Percentiles rank a stretch among this genome's conserved stretches.
phyloP scores from a whole-genome alignment of 2,329 filamentous ascomycete species.

The Claviceps sp. region DNA sequence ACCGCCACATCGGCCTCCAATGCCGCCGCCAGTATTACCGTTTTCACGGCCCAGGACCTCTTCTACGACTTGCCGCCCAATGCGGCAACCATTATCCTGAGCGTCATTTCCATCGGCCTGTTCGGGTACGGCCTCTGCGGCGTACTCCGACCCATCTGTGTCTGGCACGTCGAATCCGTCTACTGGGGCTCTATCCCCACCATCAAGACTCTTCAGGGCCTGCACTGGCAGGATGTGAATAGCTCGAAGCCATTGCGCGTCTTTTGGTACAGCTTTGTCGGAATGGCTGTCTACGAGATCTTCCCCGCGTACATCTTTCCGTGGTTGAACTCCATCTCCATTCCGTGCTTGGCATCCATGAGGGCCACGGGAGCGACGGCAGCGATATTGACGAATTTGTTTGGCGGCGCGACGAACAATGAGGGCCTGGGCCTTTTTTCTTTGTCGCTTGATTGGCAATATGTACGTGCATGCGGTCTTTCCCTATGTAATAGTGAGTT shows the following conservation, averaged over 20 bases:
- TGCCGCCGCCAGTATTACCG: conserved; percentile 16
- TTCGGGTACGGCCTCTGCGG: conserved; percentile 43
- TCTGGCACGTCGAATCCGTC: conserved; percentile 42
- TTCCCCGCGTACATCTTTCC: conserved; percentile 42
- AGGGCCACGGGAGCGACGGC: conserved; percentile 6
- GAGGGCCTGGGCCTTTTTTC: conserved; percentile 26
- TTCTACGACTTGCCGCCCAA: conserved; percentile 36
- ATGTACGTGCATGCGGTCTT: conserved; percentile 11
- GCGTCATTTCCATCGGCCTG: conserved; percentile 35
- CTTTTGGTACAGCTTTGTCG: conserved; percentile 37
- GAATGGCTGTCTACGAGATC: conserved; percentile 37
- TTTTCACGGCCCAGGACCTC: conserved; percentile 35
- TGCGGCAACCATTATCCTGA: conserved; percentile 32
- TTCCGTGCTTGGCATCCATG: conserved; percentile 40
- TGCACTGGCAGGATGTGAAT: conserved; percentile 39
- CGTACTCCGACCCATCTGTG: conserved; percentile 37
- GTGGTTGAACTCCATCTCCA: conserved; percentile 40
- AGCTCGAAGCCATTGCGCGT: conserved; percentile 35
- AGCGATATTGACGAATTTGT: conserved; percentile 7
- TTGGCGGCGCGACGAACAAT: conserved; percentile 28
- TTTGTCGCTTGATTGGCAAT: conserved; percentile 31
- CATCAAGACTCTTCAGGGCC: conserved; percentile 38
- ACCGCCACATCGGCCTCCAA: conserved; percentile 41
- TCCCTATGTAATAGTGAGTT: no score
- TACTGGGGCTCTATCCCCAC: conserved; percentile 41